These are phyloP conservation scores for Botrytis galanthina DNA, from an alignment of 2,329 filamentous ascomycete species.

Conservation along the genomic window DNA sequence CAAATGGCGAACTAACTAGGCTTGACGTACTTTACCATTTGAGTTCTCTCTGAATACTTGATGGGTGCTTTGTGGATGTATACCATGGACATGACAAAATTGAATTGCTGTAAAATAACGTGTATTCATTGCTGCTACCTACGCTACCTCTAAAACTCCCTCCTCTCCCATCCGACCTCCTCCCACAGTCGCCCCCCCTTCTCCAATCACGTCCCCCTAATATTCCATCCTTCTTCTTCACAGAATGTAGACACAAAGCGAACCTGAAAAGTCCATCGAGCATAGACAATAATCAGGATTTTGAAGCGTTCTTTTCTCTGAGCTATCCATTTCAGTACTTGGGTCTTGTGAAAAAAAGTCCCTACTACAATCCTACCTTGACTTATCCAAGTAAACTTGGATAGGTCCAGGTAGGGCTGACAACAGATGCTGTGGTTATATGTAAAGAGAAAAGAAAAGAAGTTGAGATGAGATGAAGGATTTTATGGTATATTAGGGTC, in stretches of 20 bases:
- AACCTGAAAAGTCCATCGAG: conserved; percentile 16
- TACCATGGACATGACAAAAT: neutral
- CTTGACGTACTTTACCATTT: neutral
- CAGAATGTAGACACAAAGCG: conserved; percentile 17
- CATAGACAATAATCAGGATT: conserved; percentile 15
- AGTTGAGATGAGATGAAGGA: conserved; percentile 8
- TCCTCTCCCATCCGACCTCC: no score
- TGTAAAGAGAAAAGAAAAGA: conserved; percentile 14
- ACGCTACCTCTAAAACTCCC: neutral
- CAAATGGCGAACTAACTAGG: neutral
- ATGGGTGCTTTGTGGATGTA: neutral
- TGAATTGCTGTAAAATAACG: neutral
- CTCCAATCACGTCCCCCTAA: neutral
- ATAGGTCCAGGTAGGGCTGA: neutral
- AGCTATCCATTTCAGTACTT: conserved; percentile 16
- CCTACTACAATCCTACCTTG: conserved; percentile 8
- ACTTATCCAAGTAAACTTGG: neutral
- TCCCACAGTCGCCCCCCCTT: neutral
- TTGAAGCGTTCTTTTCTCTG: conserved; percentile 15
- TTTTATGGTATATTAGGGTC: conserved; percentile 9
- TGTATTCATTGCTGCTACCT: neutral
- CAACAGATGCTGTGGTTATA: conserved; percentile 16
- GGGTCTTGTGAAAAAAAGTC: neutral
- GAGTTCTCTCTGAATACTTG: neutral
- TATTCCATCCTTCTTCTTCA: neutral